Base-by-base conservation (phyloP, 345 rosid species). In the Clausena lansium region DNA sequence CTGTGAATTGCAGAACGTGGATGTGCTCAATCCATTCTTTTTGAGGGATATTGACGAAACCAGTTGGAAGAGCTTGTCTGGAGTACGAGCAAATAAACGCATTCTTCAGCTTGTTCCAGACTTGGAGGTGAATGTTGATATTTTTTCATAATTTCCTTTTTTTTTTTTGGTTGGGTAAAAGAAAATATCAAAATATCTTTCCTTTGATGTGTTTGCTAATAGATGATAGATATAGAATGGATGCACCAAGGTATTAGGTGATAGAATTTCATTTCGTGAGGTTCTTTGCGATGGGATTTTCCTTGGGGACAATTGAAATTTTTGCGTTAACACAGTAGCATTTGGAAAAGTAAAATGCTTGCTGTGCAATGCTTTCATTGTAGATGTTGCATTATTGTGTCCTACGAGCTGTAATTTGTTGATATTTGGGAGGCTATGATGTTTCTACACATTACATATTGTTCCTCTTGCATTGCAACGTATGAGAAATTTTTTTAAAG, bases 31-130 rank as follows among this genome's bases (percentile, higher is more conserved):
- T 72, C 89, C 90, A 9, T 71, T 80, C 75, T 79, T 85, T 69
- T 33, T 83, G 79, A 85, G 76, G 70, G 70, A 84, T 52, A 85
- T 88, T 79, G 89, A 89, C 73, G 93, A 84, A 77, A 83, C 85
- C 58, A 85, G 90, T 75, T 87, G 89, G 91, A 89, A 84, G 70
- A 87, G 88, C 77, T 83, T 89, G 80, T 88, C 92, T 70, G 91
- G 91, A 57, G 90, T 85, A 69, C 83, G 79, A 5, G 88, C 86
- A 32, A 91, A 86, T 33, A 81, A 67, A 61, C 62, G 65, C 78
- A 80, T 91, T 61, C 86, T 75, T 86, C 92, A 82, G 73, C 72
- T 86, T 72, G 89, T 91, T 68, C 91, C 90, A 14, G 82, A 88
- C 75, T 68, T 91, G 27, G 82, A 87, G 91, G 92, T 88, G 69